Conservation (phyloP, 768 basidiomycete species). For the Russula vinacea region DNA sequence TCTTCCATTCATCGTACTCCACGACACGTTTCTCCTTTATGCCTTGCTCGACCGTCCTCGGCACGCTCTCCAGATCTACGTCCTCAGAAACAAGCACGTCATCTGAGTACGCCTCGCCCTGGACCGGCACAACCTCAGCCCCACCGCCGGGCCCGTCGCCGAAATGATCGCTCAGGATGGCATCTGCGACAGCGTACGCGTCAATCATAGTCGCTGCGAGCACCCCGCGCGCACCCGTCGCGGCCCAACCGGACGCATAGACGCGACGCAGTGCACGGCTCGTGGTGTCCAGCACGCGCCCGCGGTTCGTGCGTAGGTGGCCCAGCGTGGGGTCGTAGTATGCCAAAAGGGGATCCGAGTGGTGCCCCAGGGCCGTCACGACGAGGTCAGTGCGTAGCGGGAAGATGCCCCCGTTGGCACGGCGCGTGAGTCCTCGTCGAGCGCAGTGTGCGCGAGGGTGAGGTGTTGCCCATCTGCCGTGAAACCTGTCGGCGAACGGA, state of each 20-base stretch:
- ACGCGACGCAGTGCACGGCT: constrained; percentile 49
- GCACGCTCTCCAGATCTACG: constrained; percentile 43
- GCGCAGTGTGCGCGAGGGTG: constrained; percentile 56
- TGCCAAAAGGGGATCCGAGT: constrained; percentile 54
- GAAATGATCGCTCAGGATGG: constrained; percentile 60
- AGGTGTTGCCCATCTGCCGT: constrained; percentile 36
- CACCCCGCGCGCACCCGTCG: constrained; percentile 86
- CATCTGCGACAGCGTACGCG: constrained; percentile 75
- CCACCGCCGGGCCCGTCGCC: background rate
- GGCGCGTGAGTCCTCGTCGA: constrained; percentile 44
- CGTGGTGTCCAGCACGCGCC: constrained; percentile 42
- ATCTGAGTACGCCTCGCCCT: background rate
- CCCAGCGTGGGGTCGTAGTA: constrained; percentile 58
- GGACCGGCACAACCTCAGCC: background rate
- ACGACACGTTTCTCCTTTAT: constrained; percentile 47
- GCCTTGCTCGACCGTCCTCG: constrained; percentile 47
- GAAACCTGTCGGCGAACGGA: constrained; percentile 62
- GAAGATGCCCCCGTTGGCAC: background rate
- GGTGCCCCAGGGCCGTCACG: constrained; percentile 71
- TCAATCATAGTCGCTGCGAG: constrained; percentile 92
- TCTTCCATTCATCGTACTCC: constrained; percentile 71
- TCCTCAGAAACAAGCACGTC: constrained; percentile 38
- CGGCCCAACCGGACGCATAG: constrained; percentile 95
- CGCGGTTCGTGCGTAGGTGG: constrained; percentile 53
- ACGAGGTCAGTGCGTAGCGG: background rate